These are phyloP conservation scores for Tetrahymena elliotti DNA, from an alignment of 73 alveolate species.

Conservation along the genomic window DNA sequence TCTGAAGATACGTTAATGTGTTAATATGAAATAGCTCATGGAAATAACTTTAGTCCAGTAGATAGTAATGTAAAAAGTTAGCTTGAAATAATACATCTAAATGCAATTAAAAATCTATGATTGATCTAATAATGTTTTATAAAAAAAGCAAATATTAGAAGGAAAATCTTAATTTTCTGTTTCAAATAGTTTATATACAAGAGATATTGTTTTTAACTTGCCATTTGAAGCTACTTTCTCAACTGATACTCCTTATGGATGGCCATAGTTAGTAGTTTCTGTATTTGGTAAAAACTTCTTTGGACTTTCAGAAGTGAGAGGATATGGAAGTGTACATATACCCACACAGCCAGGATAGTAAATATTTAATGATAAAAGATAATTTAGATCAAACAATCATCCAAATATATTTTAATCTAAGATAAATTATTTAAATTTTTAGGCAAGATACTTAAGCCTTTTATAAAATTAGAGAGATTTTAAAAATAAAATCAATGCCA, in stretches of 20 bases:
- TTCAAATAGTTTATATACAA: conserved; percentile 21
- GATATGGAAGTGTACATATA: conserved; percentile 44
- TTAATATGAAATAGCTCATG: conserved; percentile 23
- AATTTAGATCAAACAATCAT: not conserved
- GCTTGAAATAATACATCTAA: not conserved
- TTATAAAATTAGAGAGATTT: not conserved
- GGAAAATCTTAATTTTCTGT: conserved; percentile 37
- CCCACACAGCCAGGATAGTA: conserved; percentile 48
- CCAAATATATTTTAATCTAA: no score
- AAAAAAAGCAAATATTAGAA: conserved; percentile 12
- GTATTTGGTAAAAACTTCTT: conserved; percentile 32
- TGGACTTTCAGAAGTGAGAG: conserved; percentile 36
- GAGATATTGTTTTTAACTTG: conserved; percentile 40
- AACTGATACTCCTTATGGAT: conserved; percentile 31
- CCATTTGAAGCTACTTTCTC: conserved; percentile 40
- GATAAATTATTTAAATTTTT: no score
- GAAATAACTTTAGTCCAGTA: not conserved
- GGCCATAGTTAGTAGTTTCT: conserved; percentile 28
- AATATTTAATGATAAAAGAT: not conserved
- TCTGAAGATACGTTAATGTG: conserved; percentile 32
- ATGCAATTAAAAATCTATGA: not conserved
- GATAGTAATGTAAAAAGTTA: not conserved
- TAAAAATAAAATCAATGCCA: not conserved
- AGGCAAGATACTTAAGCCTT: not conserved
- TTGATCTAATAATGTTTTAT: not conserved